These are phyloP conservation scores for Scheffersomyces lignicola DNA, from an alignment of 1,139 yeast genomes.

Conservation along the genomic window DNA sequence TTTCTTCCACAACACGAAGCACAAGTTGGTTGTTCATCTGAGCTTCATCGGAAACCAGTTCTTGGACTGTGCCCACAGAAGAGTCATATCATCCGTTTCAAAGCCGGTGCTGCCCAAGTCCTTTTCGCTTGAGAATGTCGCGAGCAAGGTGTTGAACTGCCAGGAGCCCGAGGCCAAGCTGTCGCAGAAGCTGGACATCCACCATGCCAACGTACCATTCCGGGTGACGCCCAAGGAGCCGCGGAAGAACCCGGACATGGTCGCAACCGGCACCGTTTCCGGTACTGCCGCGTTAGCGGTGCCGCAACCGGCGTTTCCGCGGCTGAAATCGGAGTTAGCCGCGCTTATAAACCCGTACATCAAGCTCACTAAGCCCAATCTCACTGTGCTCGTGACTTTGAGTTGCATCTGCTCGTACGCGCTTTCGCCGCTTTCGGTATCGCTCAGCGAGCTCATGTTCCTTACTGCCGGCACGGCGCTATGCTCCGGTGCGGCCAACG, in stretches of 20 bases:
- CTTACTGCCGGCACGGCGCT: constrained; percentile 84
- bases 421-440: constrained; percentile 76
- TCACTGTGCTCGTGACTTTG: constrained; percentile 83
- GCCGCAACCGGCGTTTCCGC: constrained; percentile 12
- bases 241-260: constrained; percentile 7
- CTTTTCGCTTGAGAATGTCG: constrained; percentile 25
- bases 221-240: constrained; percentile 45
- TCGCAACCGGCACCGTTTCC: not conserved
- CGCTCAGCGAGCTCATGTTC: constrained; percentile 66
- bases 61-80: constrained; percentile 8
- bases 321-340: constrained; percentile 20
- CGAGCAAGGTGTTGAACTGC: constrained; percentile 38
- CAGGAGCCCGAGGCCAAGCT: constrained; percentile 35
- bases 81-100: constrained; percentile 4
- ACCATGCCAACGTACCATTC: constrained; percentile 48
- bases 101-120: constrained; percentile 3
- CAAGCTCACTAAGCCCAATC: constrained; percentile 83
- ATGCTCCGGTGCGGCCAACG: constrained; percentile 92
- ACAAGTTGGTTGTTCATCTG: constrained; percentile 29
- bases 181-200: constrained; percentile 18
- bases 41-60: constrained; percentile 38
- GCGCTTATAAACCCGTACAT: constrained; percentile 57
- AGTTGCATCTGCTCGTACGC: constrained; percentile 95
- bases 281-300: constrained; percentile 9
- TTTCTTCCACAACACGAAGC: constrained; percentile 41